Conservation (phyloP, 768 basidiomycete species). For the Boletales sp. region DNA sequence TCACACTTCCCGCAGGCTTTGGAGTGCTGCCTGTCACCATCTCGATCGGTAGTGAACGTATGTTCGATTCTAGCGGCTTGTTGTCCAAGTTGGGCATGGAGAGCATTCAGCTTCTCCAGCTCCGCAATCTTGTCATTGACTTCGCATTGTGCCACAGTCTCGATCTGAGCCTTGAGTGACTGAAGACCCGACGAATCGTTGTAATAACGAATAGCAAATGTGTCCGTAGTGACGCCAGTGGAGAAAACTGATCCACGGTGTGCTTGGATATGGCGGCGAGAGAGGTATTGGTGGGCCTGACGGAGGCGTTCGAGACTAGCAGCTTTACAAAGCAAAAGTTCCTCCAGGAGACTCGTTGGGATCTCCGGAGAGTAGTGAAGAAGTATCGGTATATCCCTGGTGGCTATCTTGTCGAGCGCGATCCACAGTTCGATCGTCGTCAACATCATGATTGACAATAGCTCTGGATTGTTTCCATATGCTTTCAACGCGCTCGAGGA, state of each 20-base stretch:
- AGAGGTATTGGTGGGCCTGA: slow-evolving; percentile 29
- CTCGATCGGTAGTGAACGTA: not conserved
- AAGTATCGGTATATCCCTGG: slow-evolving; percentile 23
- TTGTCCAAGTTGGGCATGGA: slow-evolving; percentile 13
- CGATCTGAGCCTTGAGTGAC: slow-evolving; percentile 27
- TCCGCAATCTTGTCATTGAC: slow-evolving; percentile 27
- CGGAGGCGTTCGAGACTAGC: slow-evolving; percentile 26
- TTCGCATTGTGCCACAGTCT: slow-evolving; percentile 17
- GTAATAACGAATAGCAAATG: slow-evolving; percentile 37
- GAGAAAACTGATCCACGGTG: slow-evolving; percentile 33
- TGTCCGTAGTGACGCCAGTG: slow-evolving; percentile 2
- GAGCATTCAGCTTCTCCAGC: slow-evolving; percentile 18
- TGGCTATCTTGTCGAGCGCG: slow-evolving; percentile 28
- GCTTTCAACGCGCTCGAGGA: slow-evolving; percentile 16
- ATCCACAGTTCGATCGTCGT: slow-evolving; percentile 35
- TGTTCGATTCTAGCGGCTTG: not conserved
- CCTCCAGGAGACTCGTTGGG: slow-evolving; percentile 19
- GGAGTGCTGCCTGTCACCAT: not conserved
- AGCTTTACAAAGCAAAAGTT: slow-evolving; percentile 27
- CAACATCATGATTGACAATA: slow-evolving; percentile 41
- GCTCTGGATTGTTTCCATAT: slow-evolving; percentile 36
- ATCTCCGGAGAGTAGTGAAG: slow-evolving; percentile 33
- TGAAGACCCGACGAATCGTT: slow-evolving; percentile 16
- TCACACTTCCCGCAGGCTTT: slow-evolving; percentile 29
- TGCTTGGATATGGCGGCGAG: slow-evolving; percentile 21